Conservation (phyloP, 2,329 filamentous ascomycete genomes). For the Fusarium floridanum region DNA sequence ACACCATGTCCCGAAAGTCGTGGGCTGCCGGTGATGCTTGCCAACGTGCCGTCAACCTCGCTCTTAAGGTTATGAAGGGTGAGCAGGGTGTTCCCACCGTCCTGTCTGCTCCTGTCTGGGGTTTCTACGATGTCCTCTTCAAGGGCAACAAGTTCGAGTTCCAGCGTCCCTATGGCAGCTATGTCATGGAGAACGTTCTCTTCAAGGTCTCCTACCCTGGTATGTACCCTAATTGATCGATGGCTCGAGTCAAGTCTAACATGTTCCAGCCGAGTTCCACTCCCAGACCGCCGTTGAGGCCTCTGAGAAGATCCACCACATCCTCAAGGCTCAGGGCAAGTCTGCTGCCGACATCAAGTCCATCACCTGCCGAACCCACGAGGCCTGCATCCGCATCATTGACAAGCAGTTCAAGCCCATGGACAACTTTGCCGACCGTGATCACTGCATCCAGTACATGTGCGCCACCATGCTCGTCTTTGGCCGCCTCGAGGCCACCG, state of each 20-base stretch:
- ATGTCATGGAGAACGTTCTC: constrained; percentile 99
- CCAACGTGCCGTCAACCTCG: constrained; percentile 92
- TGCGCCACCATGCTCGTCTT: constrained; percentile 95
- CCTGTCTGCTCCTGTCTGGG: constrained; percentile 92
- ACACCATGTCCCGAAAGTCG: constrained; percentile 99
- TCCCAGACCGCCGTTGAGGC: constrained; percentile 98
- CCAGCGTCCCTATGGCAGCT: constrained; percentile 95
- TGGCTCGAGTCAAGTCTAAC: constrained; percentile 24
- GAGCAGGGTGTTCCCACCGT: constrained; percentile 93
- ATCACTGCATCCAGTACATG: constrained; percentile 99
- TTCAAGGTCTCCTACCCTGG: constrained; percentile 99
- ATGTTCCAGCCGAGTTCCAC: constrained; percentile 85
- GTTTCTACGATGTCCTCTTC: constrained; percentile 99
- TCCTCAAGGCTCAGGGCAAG: constrained; percentile 88
- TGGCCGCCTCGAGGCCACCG: constrained; percentile 90
- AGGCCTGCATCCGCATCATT: constrained; percentile 98
- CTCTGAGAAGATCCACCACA: constrained; percentile 86
- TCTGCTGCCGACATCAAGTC: constrained; percentile 93
- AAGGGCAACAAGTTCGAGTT: constrained; percentile 96
- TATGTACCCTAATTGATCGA: constrained; percentile 56
- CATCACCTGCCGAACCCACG: constrained; percentile 95
- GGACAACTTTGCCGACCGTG: constrained; percentile 99
- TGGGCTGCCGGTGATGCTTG: constrained; percentile 99
- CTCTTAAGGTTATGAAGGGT: constrained; percentile 90
- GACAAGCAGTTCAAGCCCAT: constrained; percentile 99